Evolutionary conservation across 371 early-diverging fungal genomes (phyloP).

Genomic region (Mortierella sp.): DNA sequence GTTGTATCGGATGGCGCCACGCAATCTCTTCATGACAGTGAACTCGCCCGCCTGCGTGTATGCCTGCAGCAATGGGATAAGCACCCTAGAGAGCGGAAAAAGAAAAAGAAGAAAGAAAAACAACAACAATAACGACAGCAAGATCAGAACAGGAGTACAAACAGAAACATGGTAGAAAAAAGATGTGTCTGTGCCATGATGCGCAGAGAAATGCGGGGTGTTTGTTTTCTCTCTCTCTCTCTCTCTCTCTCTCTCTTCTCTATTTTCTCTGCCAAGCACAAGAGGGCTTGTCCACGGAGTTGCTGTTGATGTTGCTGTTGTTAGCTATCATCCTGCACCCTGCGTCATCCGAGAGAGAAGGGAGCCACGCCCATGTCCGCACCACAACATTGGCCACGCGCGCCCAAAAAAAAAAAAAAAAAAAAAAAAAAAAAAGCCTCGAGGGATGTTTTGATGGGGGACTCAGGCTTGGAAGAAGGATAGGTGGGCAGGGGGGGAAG

Average conservation of each 20-base stretch:
- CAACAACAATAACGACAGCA: too few species aligned
- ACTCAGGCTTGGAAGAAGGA: too few species aligned
- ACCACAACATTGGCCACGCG: too few species aligned
- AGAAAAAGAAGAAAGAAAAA: slow-evolving; percentile 7
- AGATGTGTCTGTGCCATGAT: too few species aligned
- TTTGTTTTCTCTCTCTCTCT: too few species aligned
- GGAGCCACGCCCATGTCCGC: too few species aligned
- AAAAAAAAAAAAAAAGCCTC: too few species aligned
- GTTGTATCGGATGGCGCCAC: slow-evolving; percentile 80
- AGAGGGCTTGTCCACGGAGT: slow-evolving; percentile 7
- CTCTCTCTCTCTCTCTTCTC: too few species aligned
- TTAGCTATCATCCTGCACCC: slow-evolving; percentile 2
- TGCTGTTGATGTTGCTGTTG: background rate
- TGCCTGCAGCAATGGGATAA: slow-evolving; percentile 86
- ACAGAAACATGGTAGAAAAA: background rate
- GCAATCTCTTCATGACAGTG: slow-evolving; percentile 66
- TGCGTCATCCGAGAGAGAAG: too few species aligned
- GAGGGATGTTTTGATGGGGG: too few species aligned
- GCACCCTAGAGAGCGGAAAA: slow-evolving; percentile 62
- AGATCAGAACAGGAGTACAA: background rate
- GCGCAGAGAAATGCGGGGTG: too few species aligned
- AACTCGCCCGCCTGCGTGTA: slow-evolving; percentile 91
- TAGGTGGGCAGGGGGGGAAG: too few species aligned
- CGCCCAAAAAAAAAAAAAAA: slow-evolving; percentile 1
- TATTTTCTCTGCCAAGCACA: slow-evolving; percentile 8